phyloP scores from a whole-genome alignment of 2,329 filamentous ascomycete species.

The Fusarium temperatum region DNA sequence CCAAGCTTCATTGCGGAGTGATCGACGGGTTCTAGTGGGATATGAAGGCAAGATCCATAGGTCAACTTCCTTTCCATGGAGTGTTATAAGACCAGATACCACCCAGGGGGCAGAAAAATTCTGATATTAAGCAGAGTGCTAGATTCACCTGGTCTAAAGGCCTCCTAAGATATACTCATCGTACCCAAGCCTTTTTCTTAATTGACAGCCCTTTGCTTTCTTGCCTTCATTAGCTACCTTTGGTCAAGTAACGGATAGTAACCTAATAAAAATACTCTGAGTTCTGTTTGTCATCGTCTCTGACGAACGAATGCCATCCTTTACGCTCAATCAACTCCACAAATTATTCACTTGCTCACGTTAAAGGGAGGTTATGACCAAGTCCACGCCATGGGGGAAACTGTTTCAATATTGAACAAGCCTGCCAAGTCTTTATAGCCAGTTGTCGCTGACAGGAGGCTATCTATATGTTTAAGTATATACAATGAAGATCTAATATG shows the following conservation, averaged over 20 bases:
- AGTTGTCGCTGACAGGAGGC: slow-evolving; percentile 9
- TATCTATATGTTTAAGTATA: slow-evolving; percentile 27
- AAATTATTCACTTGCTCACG: no score
- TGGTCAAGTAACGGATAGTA: neutral
- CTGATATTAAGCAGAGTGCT: neutral
- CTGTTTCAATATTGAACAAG: slow-evolving; percentile 4
- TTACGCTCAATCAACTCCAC: neutral
- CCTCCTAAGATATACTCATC: neutral
- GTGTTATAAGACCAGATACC: no score
- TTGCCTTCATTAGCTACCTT: neutral
- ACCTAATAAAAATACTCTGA: no score
- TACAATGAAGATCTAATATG: slow-evolving; percentile 29
- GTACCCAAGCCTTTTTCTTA: neutral
- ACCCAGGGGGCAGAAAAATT: neutral
- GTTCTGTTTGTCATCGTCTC: neutral
- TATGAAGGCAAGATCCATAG: no score
- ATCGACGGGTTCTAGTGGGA: no score
- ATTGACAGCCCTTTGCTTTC: neutral
- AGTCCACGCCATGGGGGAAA: neutral
- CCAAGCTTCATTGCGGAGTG: no score
- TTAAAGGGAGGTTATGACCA: neutral
- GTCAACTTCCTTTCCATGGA: no score
- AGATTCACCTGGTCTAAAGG: neutral
- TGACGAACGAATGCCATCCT: fast-evolving
- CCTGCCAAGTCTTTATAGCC: slow-evolving; percentile 14